Evolutionary conservation across 2,329 filamentous ascomycete genomes (phyloP).

Genomic region (Dothiorella sarmentorum): DNA sequence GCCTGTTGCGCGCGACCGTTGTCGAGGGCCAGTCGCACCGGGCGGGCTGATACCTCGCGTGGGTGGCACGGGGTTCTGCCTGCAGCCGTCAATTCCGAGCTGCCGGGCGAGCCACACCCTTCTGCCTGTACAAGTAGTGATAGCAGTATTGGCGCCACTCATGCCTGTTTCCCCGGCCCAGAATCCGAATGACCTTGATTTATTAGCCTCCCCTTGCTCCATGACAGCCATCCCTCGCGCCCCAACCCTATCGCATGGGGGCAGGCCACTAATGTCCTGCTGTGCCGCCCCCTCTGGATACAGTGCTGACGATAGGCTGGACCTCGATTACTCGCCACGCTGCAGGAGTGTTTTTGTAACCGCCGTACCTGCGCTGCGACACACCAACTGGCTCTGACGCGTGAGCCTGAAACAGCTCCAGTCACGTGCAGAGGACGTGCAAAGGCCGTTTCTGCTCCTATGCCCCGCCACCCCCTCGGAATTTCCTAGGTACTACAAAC

Average conservation of each 20-base stretch:
- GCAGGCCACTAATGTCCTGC: neutral
- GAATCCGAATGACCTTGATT: slow-evolving; percentile 3
- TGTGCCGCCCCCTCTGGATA: neutral
- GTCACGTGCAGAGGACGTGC: neutral
- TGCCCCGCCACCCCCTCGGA: neutral
- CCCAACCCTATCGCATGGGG: neutral
- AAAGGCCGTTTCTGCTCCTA: neutral
- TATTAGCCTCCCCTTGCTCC: slow-evolving; percentile 14
- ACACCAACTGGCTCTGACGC: neutral
- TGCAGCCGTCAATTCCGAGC: neutral
- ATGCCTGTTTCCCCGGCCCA: neutral
- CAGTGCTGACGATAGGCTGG: slow-evolving; percentile 3
- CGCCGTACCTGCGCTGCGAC: slow-evolving; percentile 14
- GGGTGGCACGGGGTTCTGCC: neutral
- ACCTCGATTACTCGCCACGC: neutral
- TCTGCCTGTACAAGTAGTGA: neutral
- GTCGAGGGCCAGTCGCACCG: neutral
- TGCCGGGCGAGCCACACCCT: slow-evolving; percentile 4
- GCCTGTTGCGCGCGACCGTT: neutral
- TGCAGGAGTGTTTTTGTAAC: neutral
- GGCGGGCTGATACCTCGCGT: slow-evolving; percentile 11
- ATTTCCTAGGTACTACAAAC: too few relatives aligned
- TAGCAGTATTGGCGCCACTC: neutral
- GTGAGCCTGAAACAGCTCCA: slow-evolving; percentile 1
- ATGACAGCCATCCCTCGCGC: neutral